These are phyloP conservation scores for Tetrahymena borealis DNA, from an alignment of 73 alveolate genomes.

Conservation along the genomic window DNA sequence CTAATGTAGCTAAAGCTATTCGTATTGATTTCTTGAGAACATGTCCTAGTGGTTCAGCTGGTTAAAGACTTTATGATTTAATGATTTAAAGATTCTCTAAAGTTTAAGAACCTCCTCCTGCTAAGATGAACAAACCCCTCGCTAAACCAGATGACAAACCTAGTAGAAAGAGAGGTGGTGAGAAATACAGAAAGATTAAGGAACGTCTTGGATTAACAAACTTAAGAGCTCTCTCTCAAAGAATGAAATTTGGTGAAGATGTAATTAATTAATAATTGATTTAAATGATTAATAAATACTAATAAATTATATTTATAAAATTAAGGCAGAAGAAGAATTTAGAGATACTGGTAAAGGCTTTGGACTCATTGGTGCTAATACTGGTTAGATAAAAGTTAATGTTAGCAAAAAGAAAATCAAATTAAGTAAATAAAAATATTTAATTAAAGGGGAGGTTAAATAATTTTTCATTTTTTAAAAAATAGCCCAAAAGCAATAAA, in stretches of 20 bases:
- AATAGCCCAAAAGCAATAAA: conserved; percentile 2
- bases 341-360: conserved; percentile 87
- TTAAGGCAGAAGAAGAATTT: conserved; percentile 77
- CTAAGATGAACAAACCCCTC: conserved; percentile 74
- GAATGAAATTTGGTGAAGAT: conserved; percentile 82
- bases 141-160: conserved; percentile 92
- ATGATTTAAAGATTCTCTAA: conserved; percentile 75
- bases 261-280: neutral
- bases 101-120: conserved; percentile 69
- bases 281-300: neutral
- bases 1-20: conserved; percentile 93
- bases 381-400: conserved; percentile 12
- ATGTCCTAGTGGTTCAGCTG: conserved; percentile 69
- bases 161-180: conserved; percentile 92
- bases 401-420: conserved; percentile 1
- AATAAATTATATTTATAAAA: neutral
- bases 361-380: conserved; percentile 74
- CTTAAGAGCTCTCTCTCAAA: conserved; percentile 69
- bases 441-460: neutral
- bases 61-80: conserved; percentile 62
- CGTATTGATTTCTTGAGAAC: conserved; percentile 77
- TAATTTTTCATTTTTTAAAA: neutral
- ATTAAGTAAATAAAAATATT: neutral
- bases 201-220: conserved; percentile 78
- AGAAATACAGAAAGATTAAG: conserved; percentile 69